Evolutionary conservation across 192 early-diverging fungal species (phyloP), one percentile per base, ranked within the genome.

Genomic region (Coemansia sp.): DNA sequence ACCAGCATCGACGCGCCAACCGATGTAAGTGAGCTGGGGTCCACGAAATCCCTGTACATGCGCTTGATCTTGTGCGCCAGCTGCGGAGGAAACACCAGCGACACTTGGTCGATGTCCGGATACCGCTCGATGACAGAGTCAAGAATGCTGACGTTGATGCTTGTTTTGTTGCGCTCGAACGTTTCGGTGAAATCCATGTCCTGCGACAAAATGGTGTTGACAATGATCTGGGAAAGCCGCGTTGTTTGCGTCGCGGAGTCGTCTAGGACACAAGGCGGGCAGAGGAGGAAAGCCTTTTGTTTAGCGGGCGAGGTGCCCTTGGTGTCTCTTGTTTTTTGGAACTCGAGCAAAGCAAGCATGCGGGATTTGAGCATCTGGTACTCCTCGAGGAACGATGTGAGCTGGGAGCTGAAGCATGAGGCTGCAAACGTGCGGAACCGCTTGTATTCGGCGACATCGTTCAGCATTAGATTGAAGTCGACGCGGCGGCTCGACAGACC

Each of bases 341-440:
- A 33, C 1, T 59, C 35, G 18, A 45, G 56, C 23, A 23, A 33
- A 16, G 52, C 14, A 6, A 67, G 52, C n/a, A 62, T 24, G 11
- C 66, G 34, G 1, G 67, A 35, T 53, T 75, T 75, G n/a, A 81
- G 69, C 33, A 41, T 34, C 66, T 81, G 78, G 44, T 81, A 81
- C 39, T 75, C 69, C 43, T 81, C 73, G 46, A 75, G 49, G 52
- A 81, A 81, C 6, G 69, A 67, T 0, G 69, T 75, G 4, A 81
- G 66, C 49, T 81, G 73, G 4, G 78, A 72, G 59, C 73, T 71
- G 26, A 81, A 72, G 59, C 78, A 81, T 4, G 78, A 68, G 2
- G 68, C 68, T 24, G 78, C 70, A 59, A 75, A 75, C 34, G 33
- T 14, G 21, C 73, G 64, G 46, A 81, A 72, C 35, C 56, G 16